Evolutionary conservation across 805 yeast genomes (phyloP), one percentile per base, ranked within the genome.

Genomic region (Hanseniaspora valbyensis): DNA sequence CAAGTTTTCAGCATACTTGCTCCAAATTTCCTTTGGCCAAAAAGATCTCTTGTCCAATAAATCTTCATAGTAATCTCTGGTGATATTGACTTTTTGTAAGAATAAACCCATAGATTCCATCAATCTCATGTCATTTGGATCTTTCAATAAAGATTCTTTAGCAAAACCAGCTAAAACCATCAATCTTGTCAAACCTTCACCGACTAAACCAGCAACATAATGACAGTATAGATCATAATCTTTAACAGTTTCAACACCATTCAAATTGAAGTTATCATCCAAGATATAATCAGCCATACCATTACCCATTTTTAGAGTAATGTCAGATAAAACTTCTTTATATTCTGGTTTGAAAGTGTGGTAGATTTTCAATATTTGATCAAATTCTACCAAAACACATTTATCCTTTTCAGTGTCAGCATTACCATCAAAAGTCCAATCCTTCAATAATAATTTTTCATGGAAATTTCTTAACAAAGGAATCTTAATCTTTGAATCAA

Each of bases 161-260:
- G 84, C 83, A 61, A 85, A 87, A 14, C 71, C 64, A 25, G 96
- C 95, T 39, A 78, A 72, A 18, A 84, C 81, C 59, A 87, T 77
- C 66, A 92, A 71, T 55, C 83, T 76, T 10, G 97, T 88, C 57
- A 88, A 72, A 2, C 98, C 98, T 61, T 88, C 96, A 52, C 99
- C 98, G 37, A 92, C 97, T 49, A 92, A 72, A 2, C 98, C 99
- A 1, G 99, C 98, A 53, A 92, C 99, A 61, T 89, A 86, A 67
- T 89, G 89, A 67, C 99, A 92, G 70, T 92, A 92, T 54, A 82
- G 71, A 63, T 92, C 89, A 63, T 83, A 92, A 61, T 88, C 97
- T 54, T 75, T 71, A 41, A 84, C 64, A 1, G 96, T 86, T 44
- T 69, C 70, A 42, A 92, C 80, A 1, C 97, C 97, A 54, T 78